Percentiles rank a stretch among this genome's conserved stretches.
These are phyloP conservation scores for Diaporthe vaccinii DNA, from an alignment of 2,329 filamentous ascomycete species.

Conservation along the genomic window DNA sequence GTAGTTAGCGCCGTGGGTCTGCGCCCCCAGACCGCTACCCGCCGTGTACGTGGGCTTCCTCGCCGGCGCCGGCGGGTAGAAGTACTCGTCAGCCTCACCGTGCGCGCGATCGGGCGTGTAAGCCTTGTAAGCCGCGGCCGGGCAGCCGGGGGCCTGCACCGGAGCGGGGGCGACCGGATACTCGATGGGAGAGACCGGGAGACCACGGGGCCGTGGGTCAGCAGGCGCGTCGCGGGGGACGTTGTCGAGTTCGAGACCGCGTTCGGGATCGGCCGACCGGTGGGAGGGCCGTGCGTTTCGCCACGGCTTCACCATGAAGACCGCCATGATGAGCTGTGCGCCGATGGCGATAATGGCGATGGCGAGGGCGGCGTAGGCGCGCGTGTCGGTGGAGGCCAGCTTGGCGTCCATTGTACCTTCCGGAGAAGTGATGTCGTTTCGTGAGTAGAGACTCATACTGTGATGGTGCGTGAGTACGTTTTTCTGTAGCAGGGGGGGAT, in stretches of 20 bases:
- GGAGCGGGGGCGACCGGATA: not conserved
- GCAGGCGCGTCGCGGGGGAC: not conserved
- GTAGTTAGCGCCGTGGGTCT: not conserved
- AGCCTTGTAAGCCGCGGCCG: not conserved
- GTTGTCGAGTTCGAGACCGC: not conserved
- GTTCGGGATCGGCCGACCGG: not conserved
- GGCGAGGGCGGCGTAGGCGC: not conserved
- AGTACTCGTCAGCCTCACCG: not conserved
- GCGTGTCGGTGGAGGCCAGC: not conserved
- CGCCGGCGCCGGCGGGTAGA: not conserved
- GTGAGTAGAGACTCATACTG: not conserved
- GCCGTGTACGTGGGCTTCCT: not conserved
- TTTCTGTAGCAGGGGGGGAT: not conserved
- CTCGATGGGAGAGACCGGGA: too few species aligned
- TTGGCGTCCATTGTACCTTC: not conserved
- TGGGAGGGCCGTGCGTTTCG: not conserved
- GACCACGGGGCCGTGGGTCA: not conserved
- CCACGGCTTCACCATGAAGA: not conserved
- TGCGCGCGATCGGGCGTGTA: accelerated
- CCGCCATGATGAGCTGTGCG: not conserved
- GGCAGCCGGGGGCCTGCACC: not conserved
- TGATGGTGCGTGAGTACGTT: not conserved
- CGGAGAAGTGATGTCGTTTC: not conserved
- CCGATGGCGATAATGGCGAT: not conserved
- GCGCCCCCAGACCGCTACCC: not conserved